A percentile compares a stretch with the other conserved stretches of the same genome.
phyloP scores from a whole-genome alignment of 495 filamentous ascomycete genomes.

The Hypomontagnella submonticulosa region DNA sequence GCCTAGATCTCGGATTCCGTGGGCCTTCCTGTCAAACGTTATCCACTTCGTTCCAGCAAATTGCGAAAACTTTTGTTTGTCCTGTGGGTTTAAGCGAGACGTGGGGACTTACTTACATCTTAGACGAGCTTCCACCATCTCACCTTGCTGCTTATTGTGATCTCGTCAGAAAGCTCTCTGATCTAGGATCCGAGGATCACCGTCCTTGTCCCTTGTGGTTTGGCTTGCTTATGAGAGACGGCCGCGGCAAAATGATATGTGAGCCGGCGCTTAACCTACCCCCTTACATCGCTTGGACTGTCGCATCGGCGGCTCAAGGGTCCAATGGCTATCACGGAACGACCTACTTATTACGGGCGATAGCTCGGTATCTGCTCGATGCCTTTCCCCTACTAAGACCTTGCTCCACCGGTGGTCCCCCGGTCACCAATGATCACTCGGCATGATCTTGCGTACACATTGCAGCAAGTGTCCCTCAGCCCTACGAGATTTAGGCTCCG shows the following conservation, averaged over 20 bases:
- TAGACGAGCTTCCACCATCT: too few relatives aligned
- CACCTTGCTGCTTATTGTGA: too few relatives aligned
- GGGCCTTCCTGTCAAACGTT: too few relatives aligned
- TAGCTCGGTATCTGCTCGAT: slow-evolving; percentile 17
- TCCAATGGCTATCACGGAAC: slow-evolving; percentile 34
- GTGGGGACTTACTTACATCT: background rate
- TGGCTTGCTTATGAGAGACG: slow-evolving; percentile 20
- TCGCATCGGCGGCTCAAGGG: slow-evolving; percentile 37
- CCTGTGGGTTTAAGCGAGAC: background rate
- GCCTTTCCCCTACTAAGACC: slow-evolving; percentile 8
- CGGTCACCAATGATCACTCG: slow-evolving; percentile 43
- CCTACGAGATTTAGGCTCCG: slow-evolving; percentile 50
- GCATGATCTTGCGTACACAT: slow-evolving; percentile 37
- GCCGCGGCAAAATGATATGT: slow-evolving; percentile 32
- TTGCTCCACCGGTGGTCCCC: slow-evolving; percentile 38
- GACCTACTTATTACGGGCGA: slow-evolving; percentile 34
- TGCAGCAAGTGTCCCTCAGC: slow-evolving; percentile 47
- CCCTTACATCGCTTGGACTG: slow-evolving; percentile 23
- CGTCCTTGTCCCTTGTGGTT: background rate
- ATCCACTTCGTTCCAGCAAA: too few relatives aligned
- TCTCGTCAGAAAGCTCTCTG: background rate
- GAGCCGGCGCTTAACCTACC: slow-evolving; percentile 26
- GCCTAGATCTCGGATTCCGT: too few relatives aligned
- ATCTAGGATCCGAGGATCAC: background rate
- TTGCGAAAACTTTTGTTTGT: background rate